These are phyloP conservation scores for baker's yeast (Saccharomyces cerevisiae) DNA, from an alignment of 805 yeast genomes.

Conservation along the genomic window DNA sequence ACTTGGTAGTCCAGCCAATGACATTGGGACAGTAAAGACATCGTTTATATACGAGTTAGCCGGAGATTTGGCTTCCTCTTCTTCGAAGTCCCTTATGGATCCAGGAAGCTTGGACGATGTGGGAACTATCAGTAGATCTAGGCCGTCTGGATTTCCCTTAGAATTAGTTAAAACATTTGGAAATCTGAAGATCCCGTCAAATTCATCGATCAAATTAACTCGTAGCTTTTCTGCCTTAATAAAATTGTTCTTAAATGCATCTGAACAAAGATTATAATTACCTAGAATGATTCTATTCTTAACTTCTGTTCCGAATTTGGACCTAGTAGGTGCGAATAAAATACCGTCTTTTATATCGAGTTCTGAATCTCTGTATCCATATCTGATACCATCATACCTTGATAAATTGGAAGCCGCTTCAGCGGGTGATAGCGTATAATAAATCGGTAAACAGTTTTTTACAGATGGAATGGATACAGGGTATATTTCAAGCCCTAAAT, in stretches of 20 bases:
- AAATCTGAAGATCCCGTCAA: constrained; percentile 52
- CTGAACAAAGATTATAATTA: constrained; percentile 74
- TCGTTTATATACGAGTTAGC: constrained; percentile 71
- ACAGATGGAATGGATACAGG: constrained; percentile 67
- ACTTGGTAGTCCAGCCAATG: constrained; percentile 86
- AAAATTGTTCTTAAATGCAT: constrained; percentile 60
- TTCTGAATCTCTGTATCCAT: constrained; percentile 46
- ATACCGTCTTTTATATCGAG: constrained; percentile 32
- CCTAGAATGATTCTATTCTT: constrained; percentile 78
- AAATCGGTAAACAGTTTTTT: constrained; percentile 61
- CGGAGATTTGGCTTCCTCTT: constrained; percentile 35
- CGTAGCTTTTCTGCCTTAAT: constrained; percentile 67
- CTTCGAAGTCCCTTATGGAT: constrained; percentile 37
- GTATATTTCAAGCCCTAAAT: constrained; percentile 43
- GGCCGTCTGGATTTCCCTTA: constrained; percentile 27
- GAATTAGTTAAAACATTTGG: constrained; percentile 35
- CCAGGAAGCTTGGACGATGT: constrained; percentile 57
- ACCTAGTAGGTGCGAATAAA: constrained; percentile 52
- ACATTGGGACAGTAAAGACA: constrained; percentile 80
- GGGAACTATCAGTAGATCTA: constrained; percentile 71
- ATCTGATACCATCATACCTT: constrained; percentile 83
- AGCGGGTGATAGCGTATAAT: constrained; percentile 82
- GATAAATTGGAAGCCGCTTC: constrained; percentile 92
- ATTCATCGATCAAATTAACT: constrained; percentile 49
- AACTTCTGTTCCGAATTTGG: constrained; percentile 70